Evolutionary conservation across 345 rosid genomes (phyloP).

Genomic region (Cardamine resedifolia): DNA sequence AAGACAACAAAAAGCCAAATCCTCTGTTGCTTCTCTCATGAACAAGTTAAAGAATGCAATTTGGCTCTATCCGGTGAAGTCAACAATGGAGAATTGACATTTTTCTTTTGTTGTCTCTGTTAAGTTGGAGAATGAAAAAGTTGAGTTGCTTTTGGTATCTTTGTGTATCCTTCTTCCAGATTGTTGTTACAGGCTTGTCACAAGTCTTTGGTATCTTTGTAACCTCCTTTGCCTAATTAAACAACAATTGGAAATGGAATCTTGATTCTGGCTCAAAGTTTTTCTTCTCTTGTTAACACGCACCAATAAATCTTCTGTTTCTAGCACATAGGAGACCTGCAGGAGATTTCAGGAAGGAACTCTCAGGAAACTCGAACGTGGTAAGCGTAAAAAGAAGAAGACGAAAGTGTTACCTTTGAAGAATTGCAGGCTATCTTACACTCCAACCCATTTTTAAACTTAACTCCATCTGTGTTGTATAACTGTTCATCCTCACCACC

Average conservation of each 20-base stretch:
- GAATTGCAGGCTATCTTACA: slow-evolving; percentile 84
- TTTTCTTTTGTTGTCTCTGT: not conserved
- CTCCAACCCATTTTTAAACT: slow-evolving; percentile 68
- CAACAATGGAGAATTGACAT: slow-evolving; percentile 8
- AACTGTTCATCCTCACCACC: slow-evolving; percentile 36
- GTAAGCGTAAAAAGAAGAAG: not conserved
- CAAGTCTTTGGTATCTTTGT: slow-evolving; percentile 21
- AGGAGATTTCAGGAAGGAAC: not conserved
- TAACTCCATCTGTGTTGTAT: slow-evolving; percentile 54
- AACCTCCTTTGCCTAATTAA: slow-evolving; percentile 8
- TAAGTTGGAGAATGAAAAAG: slow-evolving; percentile 16
- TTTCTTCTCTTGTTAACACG: slow-evolving; percentile 41
- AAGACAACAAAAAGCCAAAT: slow-evolving; percentile 23
- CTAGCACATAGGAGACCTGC: slow-evolving; percentile 81
- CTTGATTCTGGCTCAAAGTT: slow-evolving; percentile 29
- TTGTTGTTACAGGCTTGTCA: not conserved
- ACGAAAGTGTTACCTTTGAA: slow-evolving; percentile 56
- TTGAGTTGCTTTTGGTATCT: slow-evolving; percentile 3
- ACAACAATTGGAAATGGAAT: slow-evolving; percentile 26
- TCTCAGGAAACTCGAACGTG: not conserved
- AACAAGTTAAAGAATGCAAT: not conserved
- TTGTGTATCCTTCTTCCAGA: not conserved
- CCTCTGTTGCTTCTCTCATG: not conserved
- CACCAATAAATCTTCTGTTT: slow-evolving; percentile 79
- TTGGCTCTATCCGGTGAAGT: not conserved